Base-by-base conservation (phyloP, 2,329 filamentous ascomycete genomes). In the Zymoseptoria brevis region DNA sequence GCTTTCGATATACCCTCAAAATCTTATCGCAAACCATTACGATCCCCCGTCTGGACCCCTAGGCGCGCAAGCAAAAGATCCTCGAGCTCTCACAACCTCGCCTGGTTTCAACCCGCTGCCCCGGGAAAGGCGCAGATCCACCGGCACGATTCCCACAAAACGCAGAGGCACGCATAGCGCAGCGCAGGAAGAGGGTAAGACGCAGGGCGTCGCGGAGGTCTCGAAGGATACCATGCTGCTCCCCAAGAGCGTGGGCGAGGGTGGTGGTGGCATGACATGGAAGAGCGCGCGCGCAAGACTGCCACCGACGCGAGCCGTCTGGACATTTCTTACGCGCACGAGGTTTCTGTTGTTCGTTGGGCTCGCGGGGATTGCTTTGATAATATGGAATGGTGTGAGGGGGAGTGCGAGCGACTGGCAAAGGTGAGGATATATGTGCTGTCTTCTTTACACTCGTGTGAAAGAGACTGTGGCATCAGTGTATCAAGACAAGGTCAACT, bases 301-400 rank as follows among this genome's bases (percentile, higher is more conserved):
- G 68, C 90, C 91, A 50, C 87, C 90, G 59, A 86, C 85, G 67
- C 84, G 90, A 74, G 87, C 87, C 53, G 67, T 80, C 52, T 73
- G 73, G 67, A 72, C 75, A 56, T 83, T 90, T 68, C 71, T 95
- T 63, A 89, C 89, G 63, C 85, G 85, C 72, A 89, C 90, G 65
- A 84, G 90, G 57, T 87, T 95, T 66, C 78, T 96, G 63, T 76
- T 94, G 57, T 83, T 88, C 53, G 76, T 94, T 61, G 87, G 85
- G 56, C 68, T 94, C 55, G 80, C 84, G 29, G 86, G 87, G 58
- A 78, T 90, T 65, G 73, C 95, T 64, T 73, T 96, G 74, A 80
- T 96, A 76, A 75, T 96, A 85, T 97, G 91, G 90, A 87, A 89
- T 73, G 88, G 89, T 64, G 84, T 96, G 68, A 85, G 87, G 71